Percentiles rank a stretch among this genome's conserved stretches.
Conservation (phyloP, 208 protist species). For the Giardia duodenalis region DNA sequence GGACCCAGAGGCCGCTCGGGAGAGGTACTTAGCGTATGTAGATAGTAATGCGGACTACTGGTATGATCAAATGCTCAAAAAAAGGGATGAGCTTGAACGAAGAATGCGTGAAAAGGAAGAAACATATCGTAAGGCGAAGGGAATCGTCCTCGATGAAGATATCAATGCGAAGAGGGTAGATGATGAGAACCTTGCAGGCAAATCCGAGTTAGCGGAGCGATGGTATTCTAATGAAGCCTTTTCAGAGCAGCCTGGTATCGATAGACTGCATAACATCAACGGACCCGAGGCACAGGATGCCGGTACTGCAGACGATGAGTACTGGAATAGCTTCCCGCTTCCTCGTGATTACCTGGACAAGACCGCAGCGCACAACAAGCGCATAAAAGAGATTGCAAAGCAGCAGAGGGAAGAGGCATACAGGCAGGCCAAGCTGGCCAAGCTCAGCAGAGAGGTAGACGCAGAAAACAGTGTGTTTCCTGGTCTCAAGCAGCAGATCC, state of each 20-base stretch:
- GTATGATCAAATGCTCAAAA: not conserved
- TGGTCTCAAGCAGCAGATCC: not conserved
- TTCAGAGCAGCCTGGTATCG: not conserved
- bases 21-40: not conserved
- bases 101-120: not conserved
- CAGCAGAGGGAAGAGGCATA: not conserved
- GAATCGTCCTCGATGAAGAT: not conserved
- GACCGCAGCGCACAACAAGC: not conserved
- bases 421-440: not conserved
- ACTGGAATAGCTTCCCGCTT: not conserved
- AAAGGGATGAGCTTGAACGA: not conserved
- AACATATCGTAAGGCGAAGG: not conserved
- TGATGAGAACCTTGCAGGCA: not conserved
- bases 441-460: not conserved
- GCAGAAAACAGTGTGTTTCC: not conserved
- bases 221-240: not conserved
- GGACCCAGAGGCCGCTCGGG: not conserved
- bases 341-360: not conserved
- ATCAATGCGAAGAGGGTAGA: not conserved
- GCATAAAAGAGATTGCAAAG: not conserved
- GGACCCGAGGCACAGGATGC: no score
- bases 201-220: not conserved
- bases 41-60: not conserved
- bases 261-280: no score
- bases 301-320: constrained; percentile 27